phyloP scores from a whole-genome alignment of 176 grass and related monocot species.

The Hordeum marinum region DNA sequence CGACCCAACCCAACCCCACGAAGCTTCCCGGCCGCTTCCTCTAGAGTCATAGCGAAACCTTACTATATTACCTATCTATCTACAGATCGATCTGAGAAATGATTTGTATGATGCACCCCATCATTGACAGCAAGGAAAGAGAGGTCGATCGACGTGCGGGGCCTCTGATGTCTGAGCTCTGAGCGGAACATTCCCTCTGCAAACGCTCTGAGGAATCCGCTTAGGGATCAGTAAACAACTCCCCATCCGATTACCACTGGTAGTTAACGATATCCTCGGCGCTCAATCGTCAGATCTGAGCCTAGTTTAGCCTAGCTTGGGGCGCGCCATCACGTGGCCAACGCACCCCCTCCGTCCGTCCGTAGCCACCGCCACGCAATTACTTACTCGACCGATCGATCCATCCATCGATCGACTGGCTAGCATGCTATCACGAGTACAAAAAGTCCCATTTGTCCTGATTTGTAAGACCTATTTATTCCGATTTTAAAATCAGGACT shows the following conservation, averaged over 20 bases:
- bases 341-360: conserved; percentile 9
- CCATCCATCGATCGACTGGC: not conserved
- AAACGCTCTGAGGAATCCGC: conserved; percentile 29
- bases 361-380: conserved; percentile 3
- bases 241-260: no score
- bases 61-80: not conserved
- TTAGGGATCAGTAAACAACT: conserved; percentile 49
- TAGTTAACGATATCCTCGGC: not conserved
- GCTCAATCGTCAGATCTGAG: conserved; percentile 16
- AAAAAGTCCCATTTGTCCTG: no score
- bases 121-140: not conserved
- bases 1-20: not conserved
- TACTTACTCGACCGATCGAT: not conserved
- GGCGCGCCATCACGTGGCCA: conserved; percentile 42
- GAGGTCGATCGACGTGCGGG: not conserved
- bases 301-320: not conserved
- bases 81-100: not conserved
- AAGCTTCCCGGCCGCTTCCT: conserved; percentile 42
- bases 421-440: not conserved
- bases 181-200: conserved; percentile 59
- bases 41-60: not conserved
- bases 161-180: not conserved
- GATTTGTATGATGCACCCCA: not conserved
- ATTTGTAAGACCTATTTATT: no score
- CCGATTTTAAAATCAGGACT: no score